Percentiles rank a stretch among this genome's conserved stretches.
Conservation (phyloP, 352 stramenopile species). For the Elongisporangium senticosum region DNA sequence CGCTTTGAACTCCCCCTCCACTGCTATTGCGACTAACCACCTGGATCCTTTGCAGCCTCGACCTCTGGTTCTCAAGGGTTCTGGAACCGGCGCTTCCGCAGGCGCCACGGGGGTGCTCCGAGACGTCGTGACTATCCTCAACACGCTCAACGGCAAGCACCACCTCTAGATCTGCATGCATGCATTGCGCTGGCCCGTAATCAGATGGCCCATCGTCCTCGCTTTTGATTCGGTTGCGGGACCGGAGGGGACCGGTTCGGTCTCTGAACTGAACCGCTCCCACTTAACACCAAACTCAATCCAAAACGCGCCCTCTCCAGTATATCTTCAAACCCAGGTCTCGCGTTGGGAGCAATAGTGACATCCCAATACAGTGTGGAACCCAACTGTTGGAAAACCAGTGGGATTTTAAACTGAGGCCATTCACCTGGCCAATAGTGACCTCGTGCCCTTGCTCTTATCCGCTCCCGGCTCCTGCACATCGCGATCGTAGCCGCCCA, state of each 20-base stretch:
- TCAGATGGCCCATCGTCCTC: not conserved
- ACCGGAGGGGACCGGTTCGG: not conserved
- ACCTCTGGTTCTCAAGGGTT: constrained; percentile 64
- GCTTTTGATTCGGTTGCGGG: not conserved
- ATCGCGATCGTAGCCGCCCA: not conserved
- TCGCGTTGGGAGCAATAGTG: too few relatives aligned
- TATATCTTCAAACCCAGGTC: too few relatives aligned
- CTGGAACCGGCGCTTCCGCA: constrained; percentile 48
- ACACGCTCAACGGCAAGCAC: constrained; percentile 56
- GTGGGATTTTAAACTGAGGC: not conserved
- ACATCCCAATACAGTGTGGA: too few relatives aligned
- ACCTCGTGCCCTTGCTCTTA: not conserved
- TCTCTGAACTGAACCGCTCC: not conserved
- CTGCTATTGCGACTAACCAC: not conserved
- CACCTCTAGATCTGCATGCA: not conserved
- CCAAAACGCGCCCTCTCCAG: not conserved
- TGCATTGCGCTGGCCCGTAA: not conserved
- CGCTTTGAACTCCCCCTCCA: not conserved
- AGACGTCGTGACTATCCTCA: constrained; percentile 71
- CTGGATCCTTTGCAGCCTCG: constrained; percentile 18
- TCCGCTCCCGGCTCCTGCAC: not conserved
- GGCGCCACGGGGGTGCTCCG: constrained; percentile 69
- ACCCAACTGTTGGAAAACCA: too few relatives aligned
- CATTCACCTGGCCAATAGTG: not conserved
- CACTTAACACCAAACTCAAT: not conserved